These are phyloP conservation scores for Erysimum cheiranthoides DNA, from an alignment of 345 rosid species.

Conservation along the genomic window DNA sequence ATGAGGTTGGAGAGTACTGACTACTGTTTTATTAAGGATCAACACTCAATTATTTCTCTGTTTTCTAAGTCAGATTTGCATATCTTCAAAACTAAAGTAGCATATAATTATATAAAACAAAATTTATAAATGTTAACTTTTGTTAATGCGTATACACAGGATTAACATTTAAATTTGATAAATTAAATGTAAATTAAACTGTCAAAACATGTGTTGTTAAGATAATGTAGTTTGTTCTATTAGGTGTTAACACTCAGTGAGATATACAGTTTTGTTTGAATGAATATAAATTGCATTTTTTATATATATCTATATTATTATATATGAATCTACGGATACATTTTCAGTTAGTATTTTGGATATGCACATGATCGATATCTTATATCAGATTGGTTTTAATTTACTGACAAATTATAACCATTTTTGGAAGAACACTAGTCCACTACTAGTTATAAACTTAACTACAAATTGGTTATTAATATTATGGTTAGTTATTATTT, in stretches of 20 bases:
- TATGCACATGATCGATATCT: slow-evolving; percentile 43
- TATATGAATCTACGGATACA: slow-evolving; percentile 7
- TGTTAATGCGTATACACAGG: neutral
- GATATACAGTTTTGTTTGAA: slow-evolving; percentile 28
- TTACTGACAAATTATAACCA: neutral
- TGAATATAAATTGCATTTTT: slow-evolving; percentile 9
- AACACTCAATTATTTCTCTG: slow-evolving; percentile 16
- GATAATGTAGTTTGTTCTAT: slow-evolving; percentile 44
- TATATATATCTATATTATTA: no score
- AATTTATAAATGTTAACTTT: neutral
- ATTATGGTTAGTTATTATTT: neutral
- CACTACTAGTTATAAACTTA: slow-evolving; percentile 3
- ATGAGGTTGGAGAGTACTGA: slow-evolving; percentile 37
- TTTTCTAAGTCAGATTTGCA: slow-evolving; percentile 32
- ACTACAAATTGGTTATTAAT: no score
- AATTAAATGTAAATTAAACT: slow-evolving; percentile 27
- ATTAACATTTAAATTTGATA: neutral
- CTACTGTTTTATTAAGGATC: slow-evolving; percentile 37
- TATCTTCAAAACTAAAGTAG: slow-evolving; percentile 14
- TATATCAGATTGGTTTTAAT: slow-evolving; percentile 10
- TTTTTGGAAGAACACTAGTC: slow-evolving; percentile 20
- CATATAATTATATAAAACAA: neutral
- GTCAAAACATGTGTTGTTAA: slow-evolving; percentile 43
- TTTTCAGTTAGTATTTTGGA: slow-evolving; percentile 21
- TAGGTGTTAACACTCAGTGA: slow-evolving; percentile 44